A percentile compares a stretch with the other conserved stretches of the same genome.
Conservation (phyloP, 768 basidiomycete species). For the Tremella yokohamensis region DNA sequence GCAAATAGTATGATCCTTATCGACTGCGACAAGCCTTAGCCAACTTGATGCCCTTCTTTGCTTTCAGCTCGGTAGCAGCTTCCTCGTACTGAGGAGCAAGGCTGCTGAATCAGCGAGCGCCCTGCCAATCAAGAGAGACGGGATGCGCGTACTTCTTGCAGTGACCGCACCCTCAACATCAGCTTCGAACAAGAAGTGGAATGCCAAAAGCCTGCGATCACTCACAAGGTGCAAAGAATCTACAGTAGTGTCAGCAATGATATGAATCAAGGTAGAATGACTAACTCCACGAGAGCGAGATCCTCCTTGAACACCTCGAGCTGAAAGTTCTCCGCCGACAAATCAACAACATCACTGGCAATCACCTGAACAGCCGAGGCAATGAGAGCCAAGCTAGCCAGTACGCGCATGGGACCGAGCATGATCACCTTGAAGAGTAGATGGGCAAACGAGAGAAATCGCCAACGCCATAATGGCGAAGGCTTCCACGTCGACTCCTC, state of each 20-base stretch:
- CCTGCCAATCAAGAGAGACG: background rate
- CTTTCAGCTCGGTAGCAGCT: conserved; percentile 85
- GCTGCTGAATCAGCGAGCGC: conserved; percentile 46
- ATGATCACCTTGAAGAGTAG: too few species aligned
- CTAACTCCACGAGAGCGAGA: conserved; percentile 90
- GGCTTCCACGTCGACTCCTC: too few species aligned
- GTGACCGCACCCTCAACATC: conserved; percentile 72
- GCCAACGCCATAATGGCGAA: too few species aligned
- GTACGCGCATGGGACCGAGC: too few species aligned
- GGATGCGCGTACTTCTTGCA: conserved; percentile 63
- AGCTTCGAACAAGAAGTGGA: background rate
- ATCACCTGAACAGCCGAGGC: background rate
- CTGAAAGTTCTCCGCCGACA: conserved; percentile 69
- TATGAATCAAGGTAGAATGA: conserved; percentile 43
- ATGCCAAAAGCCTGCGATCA: background rate
- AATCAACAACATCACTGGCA: conserved; percentile 72
- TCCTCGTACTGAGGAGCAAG: conserved; percentile 85
- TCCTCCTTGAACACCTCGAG: conserved; percentile 63
- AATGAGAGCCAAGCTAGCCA: background rate
- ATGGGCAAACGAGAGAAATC: too few species aligned
- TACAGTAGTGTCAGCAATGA: conserved; percentile 7
- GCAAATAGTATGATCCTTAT: background rate
- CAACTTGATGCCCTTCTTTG: conserved; percentile 75
- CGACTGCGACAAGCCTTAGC: conserved; percentile 60
- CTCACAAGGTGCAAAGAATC: conserved; percentile 47